Evolutionary conservation across 2,329 filamentous ascomycete genomes (phyloP), one percentile per base, ranked within the genome.

Genomic region (Uncinocarpus reesii): DNA sequence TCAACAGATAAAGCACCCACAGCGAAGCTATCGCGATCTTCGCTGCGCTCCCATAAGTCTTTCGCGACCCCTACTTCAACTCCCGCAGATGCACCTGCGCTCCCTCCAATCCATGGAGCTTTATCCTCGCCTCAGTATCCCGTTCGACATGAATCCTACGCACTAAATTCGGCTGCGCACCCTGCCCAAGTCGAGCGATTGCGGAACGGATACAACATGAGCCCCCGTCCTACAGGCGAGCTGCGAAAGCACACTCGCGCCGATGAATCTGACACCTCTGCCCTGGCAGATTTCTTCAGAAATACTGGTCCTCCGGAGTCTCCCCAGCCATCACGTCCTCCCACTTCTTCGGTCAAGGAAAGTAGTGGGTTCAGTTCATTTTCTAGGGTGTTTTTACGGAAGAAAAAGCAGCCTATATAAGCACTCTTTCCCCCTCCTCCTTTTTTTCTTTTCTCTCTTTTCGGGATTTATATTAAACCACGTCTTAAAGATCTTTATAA

Each of bases 211-310:
- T 43, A 43, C 15, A 42, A 37, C 24, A 41, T 40, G 21, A 34
- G 37, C 21, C 37, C 49, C 15, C 38, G 36, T 4, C 26, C 45
- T 4, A 32, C 18, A 8, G 49, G 45, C 20, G 34, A 44, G 13
- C 7, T 29, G 4, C 40, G 42, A 16, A 36, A 36, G 15, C 28
- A 42, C 13, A 44, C 40, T 28, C 31, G 35, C 15, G 24, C 49
- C 5, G 36, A 32, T 15, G 31, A 29, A 4, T 43, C 63, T 15
- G 66, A 67, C 21, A 87, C 82, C 1, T 75, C 76, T 15, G 84
- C 87, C 43, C 65, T 90, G 37, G 84, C 85, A 0, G 78, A 80
- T 44, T 90, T 90, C 62, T 67, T 92, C 26, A 77, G 75, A 46
- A 79, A 79, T 57, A 84, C 82, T 11, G 80, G 74, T 28, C 83